A percentile compares a stretch with the other conserved stretches of the same genome.
phyloP scores from a whole-genome alignment of 1,139 yeast species.

The Torulaspora globosa region DNA sequence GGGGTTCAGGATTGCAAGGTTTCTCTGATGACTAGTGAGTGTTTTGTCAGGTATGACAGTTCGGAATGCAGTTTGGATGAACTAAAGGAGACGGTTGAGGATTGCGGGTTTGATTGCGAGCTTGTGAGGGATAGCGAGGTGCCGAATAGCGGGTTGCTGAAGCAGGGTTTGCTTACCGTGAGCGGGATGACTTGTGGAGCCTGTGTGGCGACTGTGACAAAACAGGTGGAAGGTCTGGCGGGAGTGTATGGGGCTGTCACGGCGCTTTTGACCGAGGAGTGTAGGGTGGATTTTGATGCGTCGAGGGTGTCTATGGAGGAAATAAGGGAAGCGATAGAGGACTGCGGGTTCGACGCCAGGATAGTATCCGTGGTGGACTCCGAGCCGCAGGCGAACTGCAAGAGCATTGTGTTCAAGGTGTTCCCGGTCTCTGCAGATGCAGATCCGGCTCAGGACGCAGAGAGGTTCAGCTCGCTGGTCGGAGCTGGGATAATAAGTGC shows the following conservation, averaged over 20 bases:
- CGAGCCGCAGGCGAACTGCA: conserved; percentile 13
- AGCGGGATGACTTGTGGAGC: conserved; percentile 88
- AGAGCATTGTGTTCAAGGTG: conserved; percentile 2
- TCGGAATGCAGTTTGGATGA: conserved; percentile 36
- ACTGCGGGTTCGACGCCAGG: conserved; percentile 67
- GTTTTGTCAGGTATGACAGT: conserved; percentile 48
- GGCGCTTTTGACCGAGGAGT: conserved; percentile 72
- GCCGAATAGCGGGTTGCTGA: conserved; percentile 21
- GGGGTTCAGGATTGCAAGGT: conserved; percentile 57
- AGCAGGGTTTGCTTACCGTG: conserved; percentile 30
- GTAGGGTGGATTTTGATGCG: conserved; percentile 48
- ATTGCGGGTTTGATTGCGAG: conserved; percentile 59
- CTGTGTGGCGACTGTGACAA: conserved; percentile 63
- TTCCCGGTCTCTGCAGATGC: conserved; percentile 2
- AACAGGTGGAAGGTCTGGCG: conserved; percentile 44
- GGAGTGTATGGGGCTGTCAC: conserved; percentile 57
- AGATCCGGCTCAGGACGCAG: conserved; percentile 1
- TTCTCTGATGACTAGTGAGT: conserved; percentile 72
- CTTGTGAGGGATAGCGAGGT: conserved; percentile 10
- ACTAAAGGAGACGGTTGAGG: conserved; percentile 52
- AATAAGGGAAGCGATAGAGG: conserved; percentile 54
- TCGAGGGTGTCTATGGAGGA: conserved; percentile 36
- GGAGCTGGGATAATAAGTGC: conserved; percentile 9
- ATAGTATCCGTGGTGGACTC: conserved; percentile 22
- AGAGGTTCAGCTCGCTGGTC: conserved; percentile 5